Conservation (phyloP, 2,329 filamentous ascomycete species). For the Talaromyces sp. region DNA sequence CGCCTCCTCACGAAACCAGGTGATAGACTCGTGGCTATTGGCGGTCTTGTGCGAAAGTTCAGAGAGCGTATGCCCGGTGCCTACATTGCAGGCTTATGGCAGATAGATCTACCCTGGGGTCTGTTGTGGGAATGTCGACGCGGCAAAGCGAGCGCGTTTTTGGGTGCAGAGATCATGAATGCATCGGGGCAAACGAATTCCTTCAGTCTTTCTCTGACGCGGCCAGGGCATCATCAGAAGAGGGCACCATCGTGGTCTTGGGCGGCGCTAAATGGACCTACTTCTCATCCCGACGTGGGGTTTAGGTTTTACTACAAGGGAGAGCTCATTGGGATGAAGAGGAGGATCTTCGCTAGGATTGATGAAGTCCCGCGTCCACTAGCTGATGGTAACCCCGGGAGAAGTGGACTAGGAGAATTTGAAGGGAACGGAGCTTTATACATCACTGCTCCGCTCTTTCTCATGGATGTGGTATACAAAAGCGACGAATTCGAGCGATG, state of each 20-base stretch:
- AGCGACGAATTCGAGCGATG: background rate
- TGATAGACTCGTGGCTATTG: slow-evolving; percentile 5
- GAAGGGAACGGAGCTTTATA: background rate
- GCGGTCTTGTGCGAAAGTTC: background rate
- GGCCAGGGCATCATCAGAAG: background rate
- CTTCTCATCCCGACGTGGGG: background rate
- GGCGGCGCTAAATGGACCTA: slow-evolving; percentile 6
- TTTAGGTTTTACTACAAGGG: background rate
- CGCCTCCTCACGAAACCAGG: slow-evolving; percentile 2
- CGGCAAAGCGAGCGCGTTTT: background rate
- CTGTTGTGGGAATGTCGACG: slow-evolving; percentile 12
- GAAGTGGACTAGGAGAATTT: slow-evolving; percentile 2
- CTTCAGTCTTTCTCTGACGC: background rate
- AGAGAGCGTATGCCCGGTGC: background rate
- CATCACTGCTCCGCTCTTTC: slow-evolving; percentile 4
- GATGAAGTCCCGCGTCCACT: slow-evolving; percentile 6
- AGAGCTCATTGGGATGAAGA: background rate
- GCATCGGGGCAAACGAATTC: background rate
- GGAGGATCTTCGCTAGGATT: background rate
- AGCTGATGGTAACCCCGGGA: background rate
- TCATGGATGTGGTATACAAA: slow-evolving; percentile 5
- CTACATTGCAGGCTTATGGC: slow-evolving; percentile 6
- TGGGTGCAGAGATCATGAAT: background rate
- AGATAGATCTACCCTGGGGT: slow-evolving; percentile 9
- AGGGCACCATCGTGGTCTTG: slow-evolving; percentile 9